Evolutionary conservation across 202 grass and related monocot species (phyloP).

Genomic region (Musa balbisiana): DNA sequence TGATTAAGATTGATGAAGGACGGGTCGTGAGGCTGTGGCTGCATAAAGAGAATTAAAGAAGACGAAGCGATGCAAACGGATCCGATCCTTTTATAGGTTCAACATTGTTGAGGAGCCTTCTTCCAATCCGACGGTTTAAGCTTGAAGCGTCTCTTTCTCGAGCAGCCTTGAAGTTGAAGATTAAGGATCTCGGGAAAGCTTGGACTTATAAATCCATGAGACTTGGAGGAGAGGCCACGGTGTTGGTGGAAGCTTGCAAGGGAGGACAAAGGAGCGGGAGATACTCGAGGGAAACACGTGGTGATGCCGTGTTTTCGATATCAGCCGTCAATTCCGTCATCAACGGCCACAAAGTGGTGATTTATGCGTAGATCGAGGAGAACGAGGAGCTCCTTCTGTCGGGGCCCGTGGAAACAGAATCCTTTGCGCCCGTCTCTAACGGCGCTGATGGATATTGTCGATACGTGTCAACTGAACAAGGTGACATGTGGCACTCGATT

Average conservation of each 20-base stretch:
- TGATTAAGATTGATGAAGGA: too few species aligned
- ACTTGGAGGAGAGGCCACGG: constrained; percentile 24
- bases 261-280: constrained; percentile 42
- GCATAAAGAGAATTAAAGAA: background rate
- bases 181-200: background rate
- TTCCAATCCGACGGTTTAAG: too few species aligned
- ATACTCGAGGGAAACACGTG: constrained; percentile 34
- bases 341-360: background rate
- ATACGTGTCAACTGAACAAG: background rate
- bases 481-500: background rate
- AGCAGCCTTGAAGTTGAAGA: too few species aligned
- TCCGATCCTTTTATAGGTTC: background rate
- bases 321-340: background rate
- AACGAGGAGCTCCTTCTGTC: too few species aligned
- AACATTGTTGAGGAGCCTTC: too few species aligned
- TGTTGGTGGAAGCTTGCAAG: constrained; percentile 54
- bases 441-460: background rate
- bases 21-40: background rate
- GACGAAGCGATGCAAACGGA: background rate
- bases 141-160: too few species aligned
- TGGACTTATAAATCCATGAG: constrained; percentile 32
- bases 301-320: background rate
- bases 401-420: background rate
- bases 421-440: background rate
- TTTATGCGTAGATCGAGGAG: too few species aligned